phyloP scores from a whole-genome alignment of 768 basidiomycete species.

The Rhizopogon vesiculosus region DNA sequence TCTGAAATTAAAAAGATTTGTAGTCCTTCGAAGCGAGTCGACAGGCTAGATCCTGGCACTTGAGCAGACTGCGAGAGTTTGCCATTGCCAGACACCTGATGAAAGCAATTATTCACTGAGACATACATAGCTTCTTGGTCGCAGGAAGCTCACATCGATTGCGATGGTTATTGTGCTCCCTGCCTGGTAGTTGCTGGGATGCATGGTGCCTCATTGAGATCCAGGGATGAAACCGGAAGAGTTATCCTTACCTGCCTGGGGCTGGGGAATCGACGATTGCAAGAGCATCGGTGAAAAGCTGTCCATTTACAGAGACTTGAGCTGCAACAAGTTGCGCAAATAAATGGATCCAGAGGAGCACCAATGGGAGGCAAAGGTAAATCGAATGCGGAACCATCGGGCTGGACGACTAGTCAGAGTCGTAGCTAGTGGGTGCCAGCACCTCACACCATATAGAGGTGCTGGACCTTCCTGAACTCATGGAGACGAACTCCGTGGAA shows the following conservation, averaged over 20 bases:
- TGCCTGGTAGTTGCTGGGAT: neutral
- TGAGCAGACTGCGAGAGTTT: slow-evolving; percentile 25
- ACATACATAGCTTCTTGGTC: too few species aligned
- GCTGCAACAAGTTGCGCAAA: slow-evolving; percentile 7
- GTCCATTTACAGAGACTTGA: slow-evolving; percentile 25
- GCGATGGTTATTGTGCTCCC: too few species aligned
- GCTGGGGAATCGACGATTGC: slow-evolving; percentile 31
- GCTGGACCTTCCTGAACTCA: too few species aligned
- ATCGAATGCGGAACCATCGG: neutral
- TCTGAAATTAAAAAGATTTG: slow-evolving; percentile 42
- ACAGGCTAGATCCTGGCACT: slow-evolving; percentile 27
- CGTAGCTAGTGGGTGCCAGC: too few species aligned
- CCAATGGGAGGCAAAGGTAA: neutral
- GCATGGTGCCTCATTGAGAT: neutral
- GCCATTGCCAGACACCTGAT: slow-evolving; percentile 41
- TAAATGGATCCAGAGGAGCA: neutral
- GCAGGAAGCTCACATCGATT: too few species aligned
- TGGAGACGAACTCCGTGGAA: too few species aligned
- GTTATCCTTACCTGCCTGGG: slow-evolving; percentile 23
- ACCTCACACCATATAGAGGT: too few species aligned
- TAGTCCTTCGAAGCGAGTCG: slow-evolving; percentile 13
- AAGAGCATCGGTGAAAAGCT: slow-evolving; percentile 30
- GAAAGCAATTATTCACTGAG: neutral
- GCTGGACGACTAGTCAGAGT: too few species aligned
- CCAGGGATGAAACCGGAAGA: neutral